Base-by-base conservation (phyloP, 805 yeast genomes). In the Cyberlindnera lachancei region DNA sequence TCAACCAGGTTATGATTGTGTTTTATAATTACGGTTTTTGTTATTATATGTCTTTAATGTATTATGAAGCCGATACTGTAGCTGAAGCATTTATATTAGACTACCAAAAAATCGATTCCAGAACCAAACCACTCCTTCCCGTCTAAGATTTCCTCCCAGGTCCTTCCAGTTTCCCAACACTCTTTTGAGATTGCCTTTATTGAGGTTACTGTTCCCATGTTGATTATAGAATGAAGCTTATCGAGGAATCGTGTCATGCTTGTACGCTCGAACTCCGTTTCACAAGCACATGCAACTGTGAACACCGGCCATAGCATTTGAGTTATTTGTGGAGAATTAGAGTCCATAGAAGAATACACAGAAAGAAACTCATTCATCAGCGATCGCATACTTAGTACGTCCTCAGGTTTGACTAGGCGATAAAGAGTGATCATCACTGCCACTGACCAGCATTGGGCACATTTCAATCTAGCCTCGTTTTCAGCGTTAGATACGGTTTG, bases 301-400 rank as follows among this genome's bases (percentile, higher is more conserved):
- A 67, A 70, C 3, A 73, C 57, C 0, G 79, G 79, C 79, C 79
- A 73, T 5, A 73, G 77, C 79, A 73, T 73, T 43, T 73, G 79
- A 5, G 77, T 71, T 5, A 69, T 66, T 14, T 64, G 51, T 1
- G 78, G 74, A 2, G 72, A 62, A 5, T 48, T 45, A 2, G 66
- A 50, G 13, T 68, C 63, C 63, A 73, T 55, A 0, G 70, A 53
- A 1, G 59, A 56, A 42, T 73, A 71, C 8, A 64, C 62, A 10
- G 59, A 53, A 5, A 72, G 63, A 42, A 73, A 73, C 44, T 73
- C 79, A 18, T 51, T 52, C 25, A 47, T 63, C 46, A 44, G 51
- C 23, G 50, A 59, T 44, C 42, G 50, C 12, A 66, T 58, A 7
- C 41, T 36, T 15, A 41, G 49, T 1, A 41, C 33, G 25, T 55